Conservation (phyloP, 2,329 filamentous ascomycete genomes). For the Fusarium kyushuense region DNA sequence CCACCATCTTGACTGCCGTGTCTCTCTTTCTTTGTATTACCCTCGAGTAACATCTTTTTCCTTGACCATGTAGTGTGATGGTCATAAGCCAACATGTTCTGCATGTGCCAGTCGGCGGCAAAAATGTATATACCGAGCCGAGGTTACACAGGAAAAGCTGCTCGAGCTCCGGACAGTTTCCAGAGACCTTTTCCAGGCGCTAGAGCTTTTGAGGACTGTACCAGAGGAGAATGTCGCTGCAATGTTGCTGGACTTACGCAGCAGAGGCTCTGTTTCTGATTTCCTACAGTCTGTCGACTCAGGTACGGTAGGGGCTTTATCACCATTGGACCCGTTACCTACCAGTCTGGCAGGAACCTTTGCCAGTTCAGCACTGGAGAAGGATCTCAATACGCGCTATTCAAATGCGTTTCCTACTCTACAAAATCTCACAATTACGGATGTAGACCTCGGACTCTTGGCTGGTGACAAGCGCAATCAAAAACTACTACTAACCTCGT, state of each 20-base stretch:
- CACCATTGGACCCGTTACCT: background rate
- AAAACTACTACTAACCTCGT: background rate
- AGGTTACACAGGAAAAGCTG: slow-evolving; percentile 24
- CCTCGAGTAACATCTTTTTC: slow-evolving; percentile 4
- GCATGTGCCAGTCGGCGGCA: slow-evolving; percentile 23
- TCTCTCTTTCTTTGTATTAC: background rate
- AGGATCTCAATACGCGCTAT: slow-evolving; percentile 19
- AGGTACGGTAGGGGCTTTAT: fast-evolving
- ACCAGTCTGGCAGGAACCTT: background rate
- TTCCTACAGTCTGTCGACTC: slow-evolving; percentile 6
- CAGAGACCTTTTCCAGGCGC: slow-evolving; percentile 9
- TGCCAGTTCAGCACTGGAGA: background rate
- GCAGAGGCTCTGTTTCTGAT: slow-evolving; percentile 5
- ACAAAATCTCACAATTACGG: background rate
- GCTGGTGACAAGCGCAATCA: background rate
- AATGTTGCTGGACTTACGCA: background rate
- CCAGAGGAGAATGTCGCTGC: background rate
- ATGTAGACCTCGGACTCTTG: slow-evolving; percentile 15
- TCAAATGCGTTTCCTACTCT: background rate
- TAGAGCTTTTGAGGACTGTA: slow-evolving; percentile 9
- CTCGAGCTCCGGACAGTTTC: slow-evolving; percentile 15
- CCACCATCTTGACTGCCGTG: background rate
- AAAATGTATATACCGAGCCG: slow-evolving; percentile 23
- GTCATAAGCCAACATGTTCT: slow-evolving; percentile 24
- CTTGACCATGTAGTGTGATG: slow-evolving; percentile 19